phyloP scores from a whole-genome alignment of 139 green algal species.

The Nannochloris sp. region DNA sequence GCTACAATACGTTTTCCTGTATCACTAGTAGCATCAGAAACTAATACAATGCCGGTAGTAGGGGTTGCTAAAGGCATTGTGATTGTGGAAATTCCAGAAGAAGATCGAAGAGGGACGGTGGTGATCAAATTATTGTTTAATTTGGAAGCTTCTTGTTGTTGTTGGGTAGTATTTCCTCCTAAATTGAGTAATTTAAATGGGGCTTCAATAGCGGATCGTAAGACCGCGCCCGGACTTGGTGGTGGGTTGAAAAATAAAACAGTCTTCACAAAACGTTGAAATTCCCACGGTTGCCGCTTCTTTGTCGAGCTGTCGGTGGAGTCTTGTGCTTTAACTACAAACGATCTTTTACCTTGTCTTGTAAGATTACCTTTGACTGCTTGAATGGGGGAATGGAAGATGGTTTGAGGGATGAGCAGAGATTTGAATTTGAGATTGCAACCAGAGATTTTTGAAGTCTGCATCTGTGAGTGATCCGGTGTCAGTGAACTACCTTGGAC shows the following conservation, averaged over 20 bases:
- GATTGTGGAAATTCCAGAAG: neutral
- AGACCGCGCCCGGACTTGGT: slow-evolving; percentile 17
- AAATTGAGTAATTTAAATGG: slow-evolving; percentile 7
- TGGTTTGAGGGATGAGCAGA: too few relatives aligned
- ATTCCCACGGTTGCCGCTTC: slow-evolving; percentile 62
- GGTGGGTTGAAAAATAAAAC: slow-evolving; percentile 71
- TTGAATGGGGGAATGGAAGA: too few relatives aligned
- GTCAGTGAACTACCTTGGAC: too few relatives aligned
- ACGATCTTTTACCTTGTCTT: too few relatives aligned
- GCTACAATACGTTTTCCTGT: slow-evolving; percentile 73
- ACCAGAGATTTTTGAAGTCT: too few relatives aligned
- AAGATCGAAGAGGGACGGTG: neutral
- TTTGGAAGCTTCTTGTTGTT: too few relatives aligned
- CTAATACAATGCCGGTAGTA: slow-evolving; percentile 11
- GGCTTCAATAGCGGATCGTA: slow-evolving; percentile 15
- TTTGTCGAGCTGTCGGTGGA: neutral
- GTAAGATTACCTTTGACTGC: too few relatives aligned
- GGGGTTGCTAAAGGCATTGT: too few relatives aligned
- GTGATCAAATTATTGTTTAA: neutral
- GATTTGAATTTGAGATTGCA: too few relatives aligned
- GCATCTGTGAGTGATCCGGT: too few relatives aligned
- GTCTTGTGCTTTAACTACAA: too few relatives aligned
- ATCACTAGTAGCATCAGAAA: slow-evolving; percentile 69
- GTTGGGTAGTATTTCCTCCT: too few relatives aligned
- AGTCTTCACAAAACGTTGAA: slow-evolving; percentile 69